A percentile compares a stretch with the other conserved stretches of the same genome.
These are phyloP conservation scores for Zychaea mexicana DNA, from an alignment of 371 early-diverging fungal species.

Conservation along the genomic window DNA sequence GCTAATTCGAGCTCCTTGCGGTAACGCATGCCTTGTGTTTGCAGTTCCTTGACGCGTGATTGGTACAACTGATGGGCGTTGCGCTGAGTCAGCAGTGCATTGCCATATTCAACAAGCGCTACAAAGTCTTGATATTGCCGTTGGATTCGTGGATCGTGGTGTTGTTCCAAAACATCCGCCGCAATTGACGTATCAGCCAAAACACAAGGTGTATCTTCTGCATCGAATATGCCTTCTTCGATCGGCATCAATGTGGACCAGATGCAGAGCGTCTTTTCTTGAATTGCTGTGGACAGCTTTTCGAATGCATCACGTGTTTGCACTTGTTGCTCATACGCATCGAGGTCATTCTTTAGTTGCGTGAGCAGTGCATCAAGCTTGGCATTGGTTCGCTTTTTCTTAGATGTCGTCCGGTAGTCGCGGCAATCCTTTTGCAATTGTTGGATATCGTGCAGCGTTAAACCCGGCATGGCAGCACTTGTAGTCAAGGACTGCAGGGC, in stretches of 20 bases:
- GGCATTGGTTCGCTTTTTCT: neutral
- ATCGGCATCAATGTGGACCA: neutral
- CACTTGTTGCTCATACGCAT: neutral
- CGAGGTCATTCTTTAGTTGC: neutral
- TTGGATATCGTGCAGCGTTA: neutral
- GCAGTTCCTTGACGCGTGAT: neutral
- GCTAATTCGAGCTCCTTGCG: neutral
- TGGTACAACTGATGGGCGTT: neutral
- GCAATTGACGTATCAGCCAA: neutral
- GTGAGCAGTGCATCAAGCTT: neutral
- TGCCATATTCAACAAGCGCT: neutral
- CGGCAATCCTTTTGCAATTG: conserved; percentile 2
- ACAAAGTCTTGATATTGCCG: neutral
- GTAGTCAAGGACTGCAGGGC: neutral
- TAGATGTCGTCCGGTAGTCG: neutral
- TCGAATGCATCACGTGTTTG: too few species aligned
- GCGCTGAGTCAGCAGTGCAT: neutral
- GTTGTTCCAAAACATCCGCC: neutral
- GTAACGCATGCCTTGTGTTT: neutral
- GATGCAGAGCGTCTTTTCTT: neutral
- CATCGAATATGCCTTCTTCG: neutral
- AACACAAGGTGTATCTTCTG: neutral
- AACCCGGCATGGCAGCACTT: neutral
- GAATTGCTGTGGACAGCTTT: neutral
- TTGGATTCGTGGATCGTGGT: neutral